phyloP scores from a whole-genome alignment of 257 asterid genomes.

The Solanum piurae region DNA sequence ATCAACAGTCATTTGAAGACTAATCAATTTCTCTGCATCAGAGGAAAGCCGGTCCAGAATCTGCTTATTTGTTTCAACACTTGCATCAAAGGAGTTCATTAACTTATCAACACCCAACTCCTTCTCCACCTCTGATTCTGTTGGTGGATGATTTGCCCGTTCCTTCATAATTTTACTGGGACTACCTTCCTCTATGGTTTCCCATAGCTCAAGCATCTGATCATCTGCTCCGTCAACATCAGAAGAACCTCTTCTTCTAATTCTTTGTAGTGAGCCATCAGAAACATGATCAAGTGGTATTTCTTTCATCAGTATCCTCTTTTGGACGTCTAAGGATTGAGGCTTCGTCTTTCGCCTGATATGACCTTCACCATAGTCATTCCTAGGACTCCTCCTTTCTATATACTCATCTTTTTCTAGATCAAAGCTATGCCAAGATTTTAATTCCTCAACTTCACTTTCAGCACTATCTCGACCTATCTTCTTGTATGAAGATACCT shows the following conservation, averaged over 20 bases:
- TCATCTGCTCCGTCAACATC: constrained; percentile 31
- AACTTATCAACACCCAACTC: constrained; percentile 57
- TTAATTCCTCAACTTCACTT: constrained; percentile 30
- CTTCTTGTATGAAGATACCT: background rate
- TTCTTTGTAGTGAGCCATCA: constrained; percentile 17
- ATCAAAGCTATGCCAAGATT: constrained; percentile 30
- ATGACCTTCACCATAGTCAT: constrained; percentile 22
- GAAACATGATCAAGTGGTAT: constrained; percentile 80
- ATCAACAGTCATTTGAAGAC: constrained; percentile 38
- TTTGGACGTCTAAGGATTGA: constrained; percentile 31
- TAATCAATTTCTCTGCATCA: constrained; percentile 51
- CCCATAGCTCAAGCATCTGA: constrained; percentile 58
- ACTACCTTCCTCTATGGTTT: constrained; percentile 23
- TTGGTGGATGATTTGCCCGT: constrained; percentile 26
- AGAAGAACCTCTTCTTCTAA: constrained; percentile 15
- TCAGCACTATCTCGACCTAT: constrained; percentile 10
- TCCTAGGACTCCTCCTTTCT: constrained; percentile 6
- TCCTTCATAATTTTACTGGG: constrained; percentile 26
- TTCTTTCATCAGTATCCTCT: constrained; percentile 56
- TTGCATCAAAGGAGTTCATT: constrained; percentile 19
- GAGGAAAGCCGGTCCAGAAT: constrained; percentile 54
- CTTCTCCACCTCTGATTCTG: constrained; percentile 60
- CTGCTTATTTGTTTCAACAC: constrained; percentile 29
- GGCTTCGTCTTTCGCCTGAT: constrained; percentile 29
- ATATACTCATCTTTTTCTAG: constrained; percentile 16